phyloP scores from a whole-genome alignment of 805 yeast species.

The Candida jianshihensis region DNA sequence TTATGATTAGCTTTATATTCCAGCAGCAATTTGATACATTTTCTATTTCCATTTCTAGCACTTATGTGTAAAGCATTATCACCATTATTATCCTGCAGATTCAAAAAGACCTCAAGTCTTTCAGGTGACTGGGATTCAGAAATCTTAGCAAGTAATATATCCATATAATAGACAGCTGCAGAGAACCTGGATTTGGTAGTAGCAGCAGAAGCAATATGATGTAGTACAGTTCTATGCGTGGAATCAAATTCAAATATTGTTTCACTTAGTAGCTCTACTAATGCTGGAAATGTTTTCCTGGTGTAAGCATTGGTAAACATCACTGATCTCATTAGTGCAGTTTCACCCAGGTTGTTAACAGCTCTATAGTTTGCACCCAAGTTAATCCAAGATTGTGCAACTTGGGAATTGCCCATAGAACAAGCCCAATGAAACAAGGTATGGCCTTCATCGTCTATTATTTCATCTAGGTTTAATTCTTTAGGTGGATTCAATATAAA shows the following conservation, averaged over 20 bases:
- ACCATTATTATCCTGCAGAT: constrained; percentile 69
- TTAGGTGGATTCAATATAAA: constrained; percentile 57
- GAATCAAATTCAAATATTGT: constrained; percentile 75
- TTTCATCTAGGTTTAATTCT: constrained; percentile 62
- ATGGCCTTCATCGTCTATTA: constrained; percentile 91
- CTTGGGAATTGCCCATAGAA: constrained; percentile 79
- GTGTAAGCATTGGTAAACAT: constrained; percentile 84
- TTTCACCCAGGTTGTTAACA: constrained; percentile 68
- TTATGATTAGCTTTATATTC: constrained; percentile 41
- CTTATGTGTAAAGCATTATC: constrained; percentile 77
- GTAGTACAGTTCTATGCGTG: constrained; percentile 71
- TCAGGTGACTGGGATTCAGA: constrained; percentile 58
- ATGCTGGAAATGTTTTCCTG: constrained; percentile 68
- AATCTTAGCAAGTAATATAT: constrained; percentile 65
- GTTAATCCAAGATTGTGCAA: constrained; percentile 67
- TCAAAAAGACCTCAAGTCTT: constrained; percentile 49
- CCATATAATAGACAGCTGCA: constrained; percentile 78
- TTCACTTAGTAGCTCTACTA: constrained; percentile 68
- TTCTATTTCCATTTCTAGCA: constrained; percentile 49
- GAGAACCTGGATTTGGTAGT: constrained; percentile 62
- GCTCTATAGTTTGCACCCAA: constrained; percentile 67
- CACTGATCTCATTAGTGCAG: constrained; percentile 79
- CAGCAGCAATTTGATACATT: constrained; percentile 42
- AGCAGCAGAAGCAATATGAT: constrained; percentile 72
- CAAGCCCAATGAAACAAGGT: constrained; percentile 98